Evolutionary conservation across 768 basidiomycete species (phyloP), one percentile per base, ranked within the genome.

Genomic region (Strobilomyces dryophilus): DNA sequence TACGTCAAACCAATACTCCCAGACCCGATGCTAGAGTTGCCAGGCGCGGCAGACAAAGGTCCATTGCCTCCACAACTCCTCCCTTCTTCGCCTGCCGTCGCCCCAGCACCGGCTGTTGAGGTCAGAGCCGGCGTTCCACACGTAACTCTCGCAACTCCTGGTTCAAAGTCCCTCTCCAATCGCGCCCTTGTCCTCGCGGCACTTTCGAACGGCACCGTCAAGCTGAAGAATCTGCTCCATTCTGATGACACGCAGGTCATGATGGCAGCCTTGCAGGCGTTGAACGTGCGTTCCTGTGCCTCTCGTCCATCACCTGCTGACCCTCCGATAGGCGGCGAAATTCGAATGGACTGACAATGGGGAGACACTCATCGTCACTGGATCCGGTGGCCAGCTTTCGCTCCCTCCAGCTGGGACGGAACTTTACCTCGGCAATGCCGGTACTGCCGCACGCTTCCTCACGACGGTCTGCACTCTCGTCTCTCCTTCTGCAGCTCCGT

Each of bases 191-290:
- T 98, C 2, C 82, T 99, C 27, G 95, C 97, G 9, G 94, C 95
- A 1, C 82, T 99, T 14, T 93, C 84, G 0, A 82, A 80, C 43
- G 97, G 95, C 1, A 91, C 87, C 0, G 97, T 95, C 71, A 78
- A 87, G 56, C 73, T 99, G 51, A 86, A 77, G 70, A 99, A 99
- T 61, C 73, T 99, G 6, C 76, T 99, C 34, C 95, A 98, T 66
- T 97, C 94, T 4, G 95, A 98, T 63, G 95, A 99, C 66, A 99
- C 97, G 0, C 93, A 95, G 61, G 95, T 99, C 49, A 99, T 99
- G 97, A 98, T 98, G 94, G 78, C 85, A 4, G 95, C 95, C 32
- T 77, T 98, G 29, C 29, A 29, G 29, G 29, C 5, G 24, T 4
- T 24, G 24, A 24, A 4, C 24, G 24, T 24, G 24, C 24, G 24